A percentile compares a stretch with the other conserved stretches of the same genome.
These are phyloP conservation scores for Omphalotus olearius DNA, from an alignment of 1,284 basidiomycete species.

Conservation along the genomic window DNA sequence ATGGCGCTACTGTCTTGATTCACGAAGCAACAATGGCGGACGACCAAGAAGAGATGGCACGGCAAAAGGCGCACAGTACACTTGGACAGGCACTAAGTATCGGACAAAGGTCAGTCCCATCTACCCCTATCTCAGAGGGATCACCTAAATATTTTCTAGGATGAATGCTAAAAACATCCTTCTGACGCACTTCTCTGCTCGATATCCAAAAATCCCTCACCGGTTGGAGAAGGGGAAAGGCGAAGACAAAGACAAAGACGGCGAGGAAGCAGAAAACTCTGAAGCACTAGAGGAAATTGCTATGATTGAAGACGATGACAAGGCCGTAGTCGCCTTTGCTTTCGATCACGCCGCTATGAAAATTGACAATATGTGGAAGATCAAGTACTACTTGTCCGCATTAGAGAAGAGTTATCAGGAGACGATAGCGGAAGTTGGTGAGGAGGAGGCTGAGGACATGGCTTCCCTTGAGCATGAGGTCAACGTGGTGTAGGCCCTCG, in stretches of 20 bases:
- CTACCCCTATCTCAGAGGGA: neutral
- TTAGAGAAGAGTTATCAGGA: conserved; percentile 65
- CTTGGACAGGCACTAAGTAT: conserved; percentile 84
- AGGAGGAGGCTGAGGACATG: conserved; percentile 31
- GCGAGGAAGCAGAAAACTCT: neutral
- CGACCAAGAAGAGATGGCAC: conserved; percentile 69
- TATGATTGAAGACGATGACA: conserved; percentile 19
- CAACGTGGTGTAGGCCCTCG: too few relatives aligned
- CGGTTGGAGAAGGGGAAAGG: neutral
- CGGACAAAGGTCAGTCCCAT: conserved; percentile 52
- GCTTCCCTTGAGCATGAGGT: too few relatives aligned
- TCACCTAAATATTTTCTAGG: conserved; percentile 31
- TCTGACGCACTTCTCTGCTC: conserved; percentile 93
- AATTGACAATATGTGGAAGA: conserved; percentile 80
- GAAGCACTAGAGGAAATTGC: neutral
- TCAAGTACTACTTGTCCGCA: conserved; percentile 68
- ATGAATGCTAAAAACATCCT: conserved; percentile 84
- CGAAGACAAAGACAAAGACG: conserved; percentile 13
- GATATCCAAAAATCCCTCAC: conserved; percentile 84
- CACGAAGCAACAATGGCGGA: conserved; percentile 93
- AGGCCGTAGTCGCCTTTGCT: conserved; percentile 61
- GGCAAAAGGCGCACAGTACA: conserved; percentile 83
- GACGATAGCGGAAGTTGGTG: conserved; percentile 50
- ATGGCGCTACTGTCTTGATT: conserved; percentile 77
- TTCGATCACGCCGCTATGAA: conserved; percentile 78